Evolutionary conservation across 2,329 filamentous ascomycete genomes (phyloP), one percentile per base, ranked within the genome.

Genomic region (Arthrinium phaeospermum): DNA sequence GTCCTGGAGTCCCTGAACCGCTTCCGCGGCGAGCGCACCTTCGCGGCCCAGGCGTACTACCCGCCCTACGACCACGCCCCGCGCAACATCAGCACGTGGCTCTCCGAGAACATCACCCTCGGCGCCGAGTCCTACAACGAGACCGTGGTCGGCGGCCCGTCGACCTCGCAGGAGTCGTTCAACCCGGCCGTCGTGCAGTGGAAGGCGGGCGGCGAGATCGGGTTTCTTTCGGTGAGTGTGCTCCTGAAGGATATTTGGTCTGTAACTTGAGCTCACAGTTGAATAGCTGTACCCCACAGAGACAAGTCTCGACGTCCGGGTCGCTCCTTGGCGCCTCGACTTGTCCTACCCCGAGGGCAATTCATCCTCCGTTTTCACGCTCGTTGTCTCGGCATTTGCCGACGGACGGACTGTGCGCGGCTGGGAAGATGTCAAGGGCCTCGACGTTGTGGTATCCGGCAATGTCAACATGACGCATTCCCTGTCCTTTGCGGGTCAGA

Each of bases 101-200:
- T 92, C 0, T 87, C 87, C 0, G 79, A 84, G 3, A 85, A 87
- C 34, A 80, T 92, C 14, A 90, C 86, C 12, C 91, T 92, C 73
- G 90, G 90, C 49, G 88, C 87, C 0, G 86, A 90, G 76, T 87
- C 88, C 0, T 90, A 89, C 75, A 83, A 87, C 16, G 86, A 91
- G 78, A 86, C 83, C 57, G 84, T 85, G 1, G 78, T 91, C 7
- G 90, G 90, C 13, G 90, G 90, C 0, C 86, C 87, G 6, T 83
- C 85, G 1, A 83, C 83, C 69, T 88, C 86, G 61, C 84, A 85
- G 6, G 82, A 78, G 8, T 85, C 86, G 0, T 92, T 90, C 79
- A 91, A 88, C 72, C 90, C 90, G 0, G 87, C 88, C 0, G 86
- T 91, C 7, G 84, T 89, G 0, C 90, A 92, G 75, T 92, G 90